A percentile compares a stretch with the other conserved stretches of the same genome.
Conservation (phyloP, 2,329 filamentous ascomycete genomes). For the Trichophyton rubrum region DNA sequence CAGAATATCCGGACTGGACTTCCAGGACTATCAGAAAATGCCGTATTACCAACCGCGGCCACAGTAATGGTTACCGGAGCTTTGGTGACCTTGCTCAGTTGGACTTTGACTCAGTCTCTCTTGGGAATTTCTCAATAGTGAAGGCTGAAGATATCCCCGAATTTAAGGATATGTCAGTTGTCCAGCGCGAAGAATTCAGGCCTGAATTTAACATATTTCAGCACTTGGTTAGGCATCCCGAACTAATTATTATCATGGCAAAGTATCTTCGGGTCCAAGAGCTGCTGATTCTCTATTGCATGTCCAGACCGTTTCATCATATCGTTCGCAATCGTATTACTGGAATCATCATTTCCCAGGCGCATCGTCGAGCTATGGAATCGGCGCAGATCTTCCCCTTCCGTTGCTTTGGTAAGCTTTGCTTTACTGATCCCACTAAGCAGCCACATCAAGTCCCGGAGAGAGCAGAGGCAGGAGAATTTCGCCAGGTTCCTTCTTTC, state of each 20-base stretch:
- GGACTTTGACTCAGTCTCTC: constrained; percentile 7
- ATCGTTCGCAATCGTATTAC: constrained; percentile 48
- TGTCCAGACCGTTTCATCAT: constrained; percentile 50
- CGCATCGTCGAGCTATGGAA: constrained; percentile 42
- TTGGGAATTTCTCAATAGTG: constrained; percentile 10
- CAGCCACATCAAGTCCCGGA: constrained; percentile 27
- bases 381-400: constrained; percentile 49
- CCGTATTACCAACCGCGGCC: constrained; percentile 6
- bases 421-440: constrained; percentile 48
- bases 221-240: constrained; percentile 21
- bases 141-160: background rate
- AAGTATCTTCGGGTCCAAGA: constrained; percentile 43
- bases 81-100: constrained; percentile 9
- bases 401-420: constrained; percentile 44
- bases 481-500: constrained; percentile 49
- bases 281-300: constrained; percentile 52
- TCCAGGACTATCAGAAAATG: constrained; percentile 4
- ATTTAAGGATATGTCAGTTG: background rate
- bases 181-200: background rate
- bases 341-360: constrained; percentile 46
- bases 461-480: constrained; percentile 19
- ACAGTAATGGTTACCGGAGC: constrained; percentile 9
- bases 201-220: constrained; percentile 10
- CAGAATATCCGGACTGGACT: background rate
- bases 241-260: constrained; percentile 45